Evolutionary conservation across 805 yeast species (phyloP).

Genomic region (Teunomyces tritomae): DNA sequence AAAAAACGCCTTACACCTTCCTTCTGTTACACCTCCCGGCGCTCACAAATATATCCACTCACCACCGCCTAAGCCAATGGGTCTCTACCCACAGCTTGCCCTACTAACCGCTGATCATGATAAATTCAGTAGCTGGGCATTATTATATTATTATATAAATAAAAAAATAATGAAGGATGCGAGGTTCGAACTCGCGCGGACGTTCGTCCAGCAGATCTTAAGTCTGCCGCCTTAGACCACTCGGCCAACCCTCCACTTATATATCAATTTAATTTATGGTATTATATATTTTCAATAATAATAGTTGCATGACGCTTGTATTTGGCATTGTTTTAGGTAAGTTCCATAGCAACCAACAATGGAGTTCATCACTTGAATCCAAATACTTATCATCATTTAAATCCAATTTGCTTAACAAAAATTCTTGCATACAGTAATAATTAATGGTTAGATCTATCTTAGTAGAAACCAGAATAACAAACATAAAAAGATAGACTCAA

Average conservation of each 20-base stretch:
- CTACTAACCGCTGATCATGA: background rate
- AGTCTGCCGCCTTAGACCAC: constrained; percentile 54
- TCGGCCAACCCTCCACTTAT: constrained; percentile 48
- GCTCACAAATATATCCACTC: background rate
- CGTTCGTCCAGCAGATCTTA: constrained; percentile 47
- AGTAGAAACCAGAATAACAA: no score
- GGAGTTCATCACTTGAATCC: no score
- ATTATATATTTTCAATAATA: constrained; percentile 9
- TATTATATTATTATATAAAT: no score
- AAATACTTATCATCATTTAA: no score
- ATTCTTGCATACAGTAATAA: no score
- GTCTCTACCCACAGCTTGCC: background rate
- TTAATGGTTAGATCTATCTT: no score
- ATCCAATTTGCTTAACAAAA: no score
- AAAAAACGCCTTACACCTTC: background rate
- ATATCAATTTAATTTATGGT: background rate
- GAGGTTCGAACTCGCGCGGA: constrained; percentile 57
- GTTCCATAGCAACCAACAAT: no score
- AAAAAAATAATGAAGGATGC: constrained; percentile 45
- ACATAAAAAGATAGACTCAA: no score
- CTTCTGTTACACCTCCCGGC: background rate
- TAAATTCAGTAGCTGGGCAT: background rate
- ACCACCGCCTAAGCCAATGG: background rate
- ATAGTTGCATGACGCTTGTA: background rate
- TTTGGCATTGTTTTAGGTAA: no score